Evolutionary conservation across 495 filamentous ascomycete genomes (phyloP).

Genomic region (Neurospora sp.): DNA sequence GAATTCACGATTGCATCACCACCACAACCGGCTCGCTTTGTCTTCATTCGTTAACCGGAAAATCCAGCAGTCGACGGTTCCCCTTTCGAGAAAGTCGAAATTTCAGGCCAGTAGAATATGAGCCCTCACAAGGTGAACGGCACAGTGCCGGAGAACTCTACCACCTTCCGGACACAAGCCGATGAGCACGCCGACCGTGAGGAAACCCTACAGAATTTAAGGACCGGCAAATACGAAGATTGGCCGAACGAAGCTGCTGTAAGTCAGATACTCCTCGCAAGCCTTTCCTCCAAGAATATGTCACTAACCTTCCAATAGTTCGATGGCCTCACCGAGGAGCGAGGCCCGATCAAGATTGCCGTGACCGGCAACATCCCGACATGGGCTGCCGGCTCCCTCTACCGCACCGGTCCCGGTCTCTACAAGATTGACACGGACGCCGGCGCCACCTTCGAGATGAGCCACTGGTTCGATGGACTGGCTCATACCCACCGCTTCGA

Average conservation of each 20-base stretch:
- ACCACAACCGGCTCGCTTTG: not conserved
- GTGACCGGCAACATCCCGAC: constrained; percentile 33
- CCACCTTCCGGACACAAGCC: not conserved
- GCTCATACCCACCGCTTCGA: constrained; percentile 66
- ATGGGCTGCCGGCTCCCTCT: constrained; percentile 50
- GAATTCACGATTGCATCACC: not conserved
- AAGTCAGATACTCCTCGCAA: constrained; percentile 7
- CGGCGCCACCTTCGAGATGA: constrained; percentile 43
- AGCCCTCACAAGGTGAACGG: not conserved
- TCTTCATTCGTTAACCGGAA: not conserved
- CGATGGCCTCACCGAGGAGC: constrained; percentile 35
- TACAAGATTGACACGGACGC: constrained; percentile 46
- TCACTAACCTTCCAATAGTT: constrained; percentile 23
- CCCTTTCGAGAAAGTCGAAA: no score
- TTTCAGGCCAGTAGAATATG: not conserved
- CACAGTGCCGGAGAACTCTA: not conserved
- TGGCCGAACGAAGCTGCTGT: constrained; percentile 40
- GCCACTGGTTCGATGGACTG: constrained; percentile 78
- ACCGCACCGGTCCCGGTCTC: constrained; percentile 61
- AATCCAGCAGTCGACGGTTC: not conserved
- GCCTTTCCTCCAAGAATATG: not conserved
- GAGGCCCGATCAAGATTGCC: constrained; percentile 29
- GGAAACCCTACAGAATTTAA: not conserved
- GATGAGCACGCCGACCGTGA: constrained; percentile 8
- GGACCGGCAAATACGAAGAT: constrained; percentile 10